Conservation (phyloP, 2,329 filamentous ascomycete genomes). For the Paecilomyces formosus region DNA sequence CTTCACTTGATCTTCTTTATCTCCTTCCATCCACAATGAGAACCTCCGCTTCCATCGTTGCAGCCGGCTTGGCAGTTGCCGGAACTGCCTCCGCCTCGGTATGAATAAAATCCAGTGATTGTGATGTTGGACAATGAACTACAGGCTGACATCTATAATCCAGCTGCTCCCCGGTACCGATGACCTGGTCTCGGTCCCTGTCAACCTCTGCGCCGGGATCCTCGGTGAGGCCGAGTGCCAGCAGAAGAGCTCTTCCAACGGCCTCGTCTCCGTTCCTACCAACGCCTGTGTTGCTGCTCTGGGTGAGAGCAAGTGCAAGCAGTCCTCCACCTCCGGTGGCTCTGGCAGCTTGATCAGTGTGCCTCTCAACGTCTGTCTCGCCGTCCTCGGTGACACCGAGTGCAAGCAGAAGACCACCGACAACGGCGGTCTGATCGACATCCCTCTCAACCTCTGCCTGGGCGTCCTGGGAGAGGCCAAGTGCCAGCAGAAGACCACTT, state of each 20-base stretch:
- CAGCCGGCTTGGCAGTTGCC: background rate
- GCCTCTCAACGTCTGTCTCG: slow-evolving; percentile 19
- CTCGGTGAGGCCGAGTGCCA: slow-evolving; percentile 18
- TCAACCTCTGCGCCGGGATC: slow-evolving; percentile 4
- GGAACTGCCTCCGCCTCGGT: background rate
- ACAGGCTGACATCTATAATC: background rate
- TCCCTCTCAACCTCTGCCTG: slow-evolving; percentile 20
- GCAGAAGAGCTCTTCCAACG: slow-evolving; percentile 9
- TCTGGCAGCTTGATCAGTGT: slow-evolving; percentile 17
- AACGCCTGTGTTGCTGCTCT: slow-evolving; percentile 16
- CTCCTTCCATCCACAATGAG: background rate
- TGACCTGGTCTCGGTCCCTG: background rate
- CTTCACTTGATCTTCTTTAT: background rate
- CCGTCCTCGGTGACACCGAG: slow-evolving; percentile 19
- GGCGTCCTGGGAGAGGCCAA: slow-evolving; percentile 18
- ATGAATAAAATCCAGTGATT: background rate
- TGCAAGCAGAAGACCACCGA: slow-evolving; percentile 15
- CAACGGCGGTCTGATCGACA: slow-evolving; percentile 15
- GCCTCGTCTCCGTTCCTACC: slow-evolving; percentile 18
- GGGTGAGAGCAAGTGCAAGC: slow-evolving; percentile 17
- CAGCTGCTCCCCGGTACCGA: background rate
- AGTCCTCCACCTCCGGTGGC: slow-evolving; percentile 7
- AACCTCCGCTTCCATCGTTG: background rate
- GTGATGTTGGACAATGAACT: background rate
- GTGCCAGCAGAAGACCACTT: slow-evolving; percentile 9